Conservation (phyloP, 257 asterid genomes). For the Paraleonurus japonicus region DNA sequence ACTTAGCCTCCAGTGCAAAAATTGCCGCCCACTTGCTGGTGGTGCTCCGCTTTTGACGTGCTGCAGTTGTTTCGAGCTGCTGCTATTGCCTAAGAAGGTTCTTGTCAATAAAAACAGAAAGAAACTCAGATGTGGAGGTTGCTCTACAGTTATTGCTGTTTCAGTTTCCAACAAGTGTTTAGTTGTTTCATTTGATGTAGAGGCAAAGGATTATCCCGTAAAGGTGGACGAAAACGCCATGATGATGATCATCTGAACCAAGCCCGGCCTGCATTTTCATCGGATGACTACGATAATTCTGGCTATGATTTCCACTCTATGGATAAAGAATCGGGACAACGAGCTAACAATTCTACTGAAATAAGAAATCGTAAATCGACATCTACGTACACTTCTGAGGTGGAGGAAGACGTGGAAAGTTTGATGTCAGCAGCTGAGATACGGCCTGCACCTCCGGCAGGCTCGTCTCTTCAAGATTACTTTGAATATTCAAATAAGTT, state of each 20-base stretch:
- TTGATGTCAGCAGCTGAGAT: conserved; percentile 31
- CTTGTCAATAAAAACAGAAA: conserved; percentile 24
- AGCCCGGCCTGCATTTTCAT: conserved; percentile 45
- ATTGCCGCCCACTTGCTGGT: conserved; percentile 65
- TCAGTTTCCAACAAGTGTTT: conserved; percentile 44
- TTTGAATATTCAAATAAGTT: conserved; percentile 62
- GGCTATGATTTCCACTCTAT: conserved; percentile 57
- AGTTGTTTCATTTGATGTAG: conserved; percentile 37
- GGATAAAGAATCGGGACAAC: conserved; percentile 48
- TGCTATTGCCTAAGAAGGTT: conserved; percentile 60
- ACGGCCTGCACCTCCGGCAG: conserved; percentile 44
- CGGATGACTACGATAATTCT: conserved; percentile 62
- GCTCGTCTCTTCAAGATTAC: conserved; percentile 65
- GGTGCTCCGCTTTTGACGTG: conserved; percentile 90
- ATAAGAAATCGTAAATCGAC: conserved; percentile 40
- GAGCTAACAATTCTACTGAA: conserved; percentile 35
- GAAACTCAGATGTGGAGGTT: conserved; percentile 73
- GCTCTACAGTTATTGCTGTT: conserved; percentile 53
- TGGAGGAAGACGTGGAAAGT: conserved; percentile 38
- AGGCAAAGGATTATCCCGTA: conserved; percentile 28
- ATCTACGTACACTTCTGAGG: conserved; percentile 44
- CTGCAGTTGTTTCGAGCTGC: conserved; percentile 62
- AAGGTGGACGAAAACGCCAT: conserved; percentile 26
- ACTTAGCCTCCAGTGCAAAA: conserved; percentile 33
- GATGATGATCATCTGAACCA: conserved; percentile 32